Evolutionary conservation across 2,329 filamentous ascomycete genomes (phyloP).

Genomic region (Hypoxylon sp.): DNA sequence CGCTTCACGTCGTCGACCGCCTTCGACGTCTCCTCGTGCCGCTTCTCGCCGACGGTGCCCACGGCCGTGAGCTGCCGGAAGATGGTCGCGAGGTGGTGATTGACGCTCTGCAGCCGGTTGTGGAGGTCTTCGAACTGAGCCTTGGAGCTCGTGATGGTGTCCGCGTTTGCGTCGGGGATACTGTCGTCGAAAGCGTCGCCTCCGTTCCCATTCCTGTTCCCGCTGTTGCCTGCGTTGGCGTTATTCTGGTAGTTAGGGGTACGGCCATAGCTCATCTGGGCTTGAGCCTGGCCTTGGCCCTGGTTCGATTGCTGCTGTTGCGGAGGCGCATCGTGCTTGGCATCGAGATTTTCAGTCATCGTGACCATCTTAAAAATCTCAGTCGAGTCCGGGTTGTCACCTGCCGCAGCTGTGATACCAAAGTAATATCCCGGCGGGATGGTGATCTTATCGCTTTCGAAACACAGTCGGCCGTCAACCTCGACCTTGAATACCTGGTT

Average conservation of each 20-base stretch:
- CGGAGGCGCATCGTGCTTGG: slow-evolving; percentile 49
- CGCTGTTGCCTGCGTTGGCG: slow-evolving; percentile 44
- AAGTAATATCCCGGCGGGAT: slow-evolving; percentile 86
- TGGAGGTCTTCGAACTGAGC: slow-evolving; percentile 86
- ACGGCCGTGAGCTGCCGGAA: slow-evolving; percentile 67
- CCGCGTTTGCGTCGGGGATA: slow-evolving; percentile 62
- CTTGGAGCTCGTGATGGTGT: slow-evolving; percentile 61
- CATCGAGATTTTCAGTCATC: slow-evolving; percentile 64
- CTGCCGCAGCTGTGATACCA: slow-evolving; percentile 87
- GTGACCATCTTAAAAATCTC: slow-evolving; percentile 90
- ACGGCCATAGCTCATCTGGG: slow-evolving; percentile 46
- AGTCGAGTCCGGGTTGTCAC: slow-evolving; percentile 93
- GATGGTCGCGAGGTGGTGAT: slow-evolving; percentile 74
- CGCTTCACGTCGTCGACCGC: slow-evolving; percentile 61
- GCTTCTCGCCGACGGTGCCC: slow-evolving; percentile 64
- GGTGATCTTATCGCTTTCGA: slow-evolving; percentile 81
- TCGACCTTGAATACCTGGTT: slow-evolving; percentile 77
- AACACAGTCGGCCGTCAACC: slow-evolving; percentile 84
- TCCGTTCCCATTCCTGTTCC: slow-evolving; percentile 39
- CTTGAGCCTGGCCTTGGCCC: slow-evolving; percentile 49
- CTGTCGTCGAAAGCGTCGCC: slow-evolving; percentile 55
- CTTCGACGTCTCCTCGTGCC: slow-evolving; percentile 65
- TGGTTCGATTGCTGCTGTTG: slow-evolving; percentile 52
- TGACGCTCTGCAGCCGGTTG: slow-evolving; percentile 80
- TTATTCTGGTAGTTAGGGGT: slow-evolving; percentile 42